Evolutionary conservation across 2,329 filamentous ascomycete genomes (phyloP).

Genomic region (Ophiocordyceps robertsii): DNA sequence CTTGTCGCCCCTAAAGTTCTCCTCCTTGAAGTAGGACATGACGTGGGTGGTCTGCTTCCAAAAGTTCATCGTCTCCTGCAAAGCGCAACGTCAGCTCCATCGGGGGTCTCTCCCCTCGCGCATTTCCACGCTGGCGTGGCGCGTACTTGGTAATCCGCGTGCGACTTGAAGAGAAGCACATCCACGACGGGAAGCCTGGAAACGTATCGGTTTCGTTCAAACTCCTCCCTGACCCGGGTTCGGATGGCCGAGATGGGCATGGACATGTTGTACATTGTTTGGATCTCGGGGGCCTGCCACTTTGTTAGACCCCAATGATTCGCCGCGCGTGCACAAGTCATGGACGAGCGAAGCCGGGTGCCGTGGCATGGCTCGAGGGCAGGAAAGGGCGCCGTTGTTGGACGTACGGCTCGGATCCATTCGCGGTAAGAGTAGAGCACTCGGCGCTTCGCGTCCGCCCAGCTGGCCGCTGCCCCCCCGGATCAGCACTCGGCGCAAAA

Average conservation of each 20-base stretch:
- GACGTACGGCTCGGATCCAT: slow-evolving; percentile 90
- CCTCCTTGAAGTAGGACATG: slow-evolving; percentile 90
- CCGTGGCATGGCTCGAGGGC: background rate
- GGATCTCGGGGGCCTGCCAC: slow-evolving; percentile 80
- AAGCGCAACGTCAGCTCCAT: slow-evolving; percentile 18
- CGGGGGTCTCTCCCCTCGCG: background rate
- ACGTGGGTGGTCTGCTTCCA: slow-evolving; percentile 96
- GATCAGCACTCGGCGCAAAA: slow-evolving; percentile 24
- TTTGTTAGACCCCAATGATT: slow-evolving; percentile 4
- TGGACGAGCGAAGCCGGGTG: background rate
- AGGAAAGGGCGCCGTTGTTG: background rate
- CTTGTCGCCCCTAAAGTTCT: slow-evolving; percentile 62
- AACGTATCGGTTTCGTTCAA: slow-evolving; percentile 89
- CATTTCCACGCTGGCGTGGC: background rate
- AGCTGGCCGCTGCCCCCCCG: slow-evolving; percentile 58
- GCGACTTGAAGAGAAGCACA: slow-evolving; percentile 78
- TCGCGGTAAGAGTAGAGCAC: slow-evolving; percentile 83
- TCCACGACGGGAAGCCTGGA: slow-evolving; percentile 81
- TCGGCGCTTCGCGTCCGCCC: slow-evolving; percentile 74
- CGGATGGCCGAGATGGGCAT: slow-evolving; percentile 78
- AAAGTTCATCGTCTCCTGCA: slow-evolving; percentile 93
- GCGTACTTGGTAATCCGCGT: slow-evolving; percentile 83
- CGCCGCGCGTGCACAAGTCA: background rate
- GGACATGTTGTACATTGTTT: slow-evolving; percentile 91
- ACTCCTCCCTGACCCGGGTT: slow-evolving; percentile 91